Evolutionary conservation across 768 basidiomycete genomes (phyloP).

Genomic region (Tricholoma hemisulphureum): DNA sequence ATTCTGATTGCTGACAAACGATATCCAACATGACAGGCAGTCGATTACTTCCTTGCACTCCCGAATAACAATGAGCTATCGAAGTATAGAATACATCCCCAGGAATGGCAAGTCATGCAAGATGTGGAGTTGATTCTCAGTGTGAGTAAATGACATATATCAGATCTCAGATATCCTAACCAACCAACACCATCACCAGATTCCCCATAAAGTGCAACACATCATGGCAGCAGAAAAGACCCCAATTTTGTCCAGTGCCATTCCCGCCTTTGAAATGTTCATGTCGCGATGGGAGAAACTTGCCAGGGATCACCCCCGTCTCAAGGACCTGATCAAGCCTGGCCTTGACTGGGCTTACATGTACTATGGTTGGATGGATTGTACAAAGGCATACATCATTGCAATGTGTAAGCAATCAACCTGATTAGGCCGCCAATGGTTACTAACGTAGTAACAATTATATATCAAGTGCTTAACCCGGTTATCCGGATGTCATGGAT

Average conservation of each 20-base stretch:
- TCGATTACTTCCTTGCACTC: constrained; percentile 1
- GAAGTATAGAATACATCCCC: constrained; percentile 5
- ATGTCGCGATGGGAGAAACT: constrained; percentile 17
- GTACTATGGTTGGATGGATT: too few species aligned
- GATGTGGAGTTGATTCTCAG: constrained; percentile 16
- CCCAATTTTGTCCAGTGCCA: constrained; percentile 18
- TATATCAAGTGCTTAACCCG: too few species aligned
- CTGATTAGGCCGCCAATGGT: too few species aligned
- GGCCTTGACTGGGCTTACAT: too few species aligned
- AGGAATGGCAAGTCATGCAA: constrained; percentile 14
- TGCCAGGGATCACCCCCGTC: too few species aligned
- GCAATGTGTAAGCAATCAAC: too few species aligned
- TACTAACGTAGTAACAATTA: too few species aligned
- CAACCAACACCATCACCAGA: neutral
- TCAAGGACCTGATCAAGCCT: too few species aligned
- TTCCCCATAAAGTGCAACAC: constrained; percentile 16
- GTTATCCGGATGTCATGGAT: too few species aligned
- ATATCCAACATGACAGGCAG: too few species aligned
- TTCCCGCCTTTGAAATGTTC: constrained; percentile 21
- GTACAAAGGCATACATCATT: too few species aligned
- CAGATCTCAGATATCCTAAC: neutral
- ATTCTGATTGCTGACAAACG: constrained; percentile 7
- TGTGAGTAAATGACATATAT: neutral
- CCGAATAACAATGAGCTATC: neutral
- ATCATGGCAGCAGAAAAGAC: constrained; percentile 16